Evolutionary conservation across 768 basidiomycete genomes (phyloP), one percentile per base, ranked within the genome.

Genomic region (Kwoniella dendrophila): DNA sequence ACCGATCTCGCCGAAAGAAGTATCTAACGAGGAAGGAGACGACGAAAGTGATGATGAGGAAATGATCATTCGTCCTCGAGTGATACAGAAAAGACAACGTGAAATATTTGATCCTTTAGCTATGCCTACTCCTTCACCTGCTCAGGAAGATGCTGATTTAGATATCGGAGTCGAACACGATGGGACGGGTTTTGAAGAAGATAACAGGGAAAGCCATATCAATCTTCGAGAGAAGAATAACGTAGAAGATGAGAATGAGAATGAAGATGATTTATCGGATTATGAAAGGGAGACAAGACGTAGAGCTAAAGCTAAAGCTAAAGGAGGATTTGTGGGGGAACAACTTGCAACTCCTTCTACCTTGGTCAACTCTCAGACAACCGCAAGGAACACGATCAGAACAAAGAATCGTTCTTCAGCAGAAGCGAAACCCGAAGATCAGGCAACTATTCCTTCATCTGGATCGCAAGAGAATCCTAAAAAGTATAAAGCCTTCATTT

Each of bases 11-110:
- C 44, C 27, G 12, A n/a, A 16, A 3, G n/a, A 27, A 4, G 38
- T 20, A 43, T 27, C 4, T 20, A 22, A 26, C 22, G 4, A 32
- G 36, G 50, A 33, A 7, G 48, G 38, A 7, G 47, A 65, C n/a
- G 49, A 56, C 16, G 53, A 55, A 26, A 62, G 60, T 40, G 65
- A 66, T 16, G 65, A 62, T 16, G 64, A 59, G 20, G 62, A 62
- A 18, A 33, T 34, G 1, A 43, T 66, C 12, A 50, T n/a, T n/a
- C n/a, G 41, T 26, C 65, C 60, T 3, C 27, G 27, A 20, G 47
- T 8, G 18, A 27, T 26, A 7, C 8, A 1, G 33, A 41, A 34
- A 16, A 34, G 50, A 22, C 24, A 14, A 16, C 43, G n/a, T 26
- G 51, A 53, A 30, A 45, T 53, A 11, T 64, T 64, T 22, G 56